Evolutionary conservation across 495 filamentous ascomycete genomes (phyloP).

Genomic region (Penicillium cosmopolitanum): DNA sequence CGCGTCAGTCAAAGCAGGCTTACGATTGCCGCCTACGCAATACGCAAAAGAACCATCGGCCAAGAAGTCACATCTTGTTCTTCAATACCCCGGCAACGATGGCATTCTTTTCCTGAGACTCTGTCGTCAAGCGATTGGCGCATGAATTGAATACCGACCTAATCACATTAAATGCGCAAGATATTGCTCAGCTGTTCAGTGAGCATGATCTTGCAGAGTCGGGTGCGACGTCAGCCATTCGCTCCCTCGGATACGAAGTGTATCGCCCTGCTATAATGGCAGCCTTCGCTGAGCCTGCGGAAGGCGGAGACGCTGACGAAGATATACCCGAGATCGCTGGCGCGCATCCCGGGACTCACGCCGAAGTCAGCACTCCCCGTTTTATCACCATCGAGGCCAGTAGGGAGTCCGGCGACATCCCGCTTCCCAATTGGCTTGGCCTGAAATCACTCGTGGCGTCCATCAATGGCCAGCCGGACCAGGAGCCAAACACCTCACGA

Average conservation of each 20-base stretch:
- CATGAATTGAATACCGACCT: conserved; percentile 69
- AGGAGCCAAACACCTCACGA: conserved; percentile 20
- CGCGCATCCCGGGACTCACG: conserved; percentile 23
- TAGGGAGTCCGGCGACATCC: conserved; percentile 38
- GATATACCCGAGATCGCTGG: conserved; percentile 38
- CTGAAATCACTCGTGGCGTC: conserved; percentile 44
- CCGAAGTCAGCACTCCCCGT: conserved; percentile 30
- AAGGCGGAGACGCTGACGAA: conserved; percentile 44
- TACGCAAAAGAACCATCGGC: conserved; percentile 54
- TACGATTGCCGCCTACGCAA: conserved; percentile 43
- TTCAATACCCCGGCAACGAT: conserved; percentile 67
- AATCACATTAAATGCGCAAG: conserved; percentile 74
- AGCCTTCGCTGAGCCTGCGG: conserved; percentile 40
- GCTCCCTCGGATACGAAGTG: conserved; percentile 73
- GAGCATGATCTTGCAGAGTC: conserved; percentile 62
- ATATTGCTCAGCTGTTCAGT: conserved; percentile 77
- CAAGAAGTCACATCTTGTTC: conserved; percentile 63
- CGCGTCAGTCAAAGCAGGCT: conserved; percentile 44
- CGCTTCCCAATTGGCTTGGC: conserved; percentile 39
- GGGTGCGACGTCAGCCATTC: conserved; percentile 41
- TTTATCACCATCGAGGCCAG: conserved; percentile 47
- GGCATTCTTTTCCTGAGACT: conserved; percentile 60
- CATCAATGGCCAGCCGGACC: conserved; percentile 37
- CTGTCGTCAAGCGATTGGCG: conserved; percentile 62
- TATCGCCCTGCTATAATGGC: conserved; percentile 38